Percentiles rank a stretch among this genome's conserved stretches.
Evolutionary conservation across 768 basidiomycete species (phyloP).

Genomic region (Naganishia vaughanmartiniae): DNA sequence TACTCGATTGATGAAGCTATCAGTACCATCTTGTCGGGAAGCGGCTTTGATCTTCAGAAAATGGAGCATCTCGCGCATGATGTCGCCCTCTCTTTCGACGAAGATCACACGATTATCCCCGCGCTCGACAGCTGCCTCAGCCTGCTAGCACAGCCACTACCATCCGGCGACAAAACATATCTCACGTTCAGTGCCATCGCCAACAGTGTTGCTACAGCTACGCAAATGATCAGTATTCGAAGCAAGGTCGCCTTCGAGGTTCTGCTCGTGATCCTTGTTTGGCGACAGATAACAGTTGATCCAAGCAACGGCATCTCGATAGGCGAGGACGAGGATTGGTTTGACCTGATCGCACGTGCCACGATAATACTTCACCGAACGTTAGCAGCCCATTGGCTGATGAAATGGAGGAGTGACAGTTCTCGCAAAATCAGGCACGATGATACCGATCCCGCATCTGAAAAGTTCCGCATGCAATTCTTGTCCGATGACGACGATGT

Average conservation of each 20-base stretch:
- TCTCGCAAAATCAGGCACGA: background rate
- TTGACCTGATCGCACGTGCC: conserved; percentile 10
- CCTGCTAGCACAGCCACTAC: conserved; percentile 1
- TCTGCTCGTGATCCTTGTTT: conserved; percentile 7
- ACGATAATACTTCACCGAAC: conserved; percentile 16
- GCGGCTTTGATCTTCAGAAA: background rate
- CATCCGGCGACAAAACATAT: background rate
- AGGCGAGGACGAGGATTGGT: conserved; percentile 4
- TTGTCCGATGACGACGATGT: background rate
- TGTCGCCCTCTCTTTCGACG: background rate
- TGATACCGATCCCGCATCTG: background rate
- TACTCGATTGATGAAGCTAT: conserved; percentile 23
- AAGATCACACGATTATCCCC: background rate
- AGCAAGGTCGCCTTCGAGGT: conserved; percentile 17
- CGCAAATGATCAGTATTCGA: conserved; percentile 9
- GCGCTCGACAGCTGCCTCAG: conserved; percentile 6
- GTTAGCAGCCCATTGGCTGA: conserved; percentile 7
- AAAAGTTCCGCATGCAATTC: conserved; percentile 8
- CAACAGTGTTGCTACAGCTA: background rate
- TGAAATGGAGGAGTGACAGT: conserved; percentile 13
- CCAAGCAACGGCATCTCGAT: background rate
- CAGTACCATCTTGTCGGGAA: background rate
- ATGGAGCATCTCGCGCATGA: background rate
- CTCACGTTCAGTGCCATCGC: background rate
- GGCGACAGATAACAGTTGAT: background rate